Conservation (phyloP, 2,329 filamentous ascomycete genomes). For the Nothophoma quercina region DNA sequence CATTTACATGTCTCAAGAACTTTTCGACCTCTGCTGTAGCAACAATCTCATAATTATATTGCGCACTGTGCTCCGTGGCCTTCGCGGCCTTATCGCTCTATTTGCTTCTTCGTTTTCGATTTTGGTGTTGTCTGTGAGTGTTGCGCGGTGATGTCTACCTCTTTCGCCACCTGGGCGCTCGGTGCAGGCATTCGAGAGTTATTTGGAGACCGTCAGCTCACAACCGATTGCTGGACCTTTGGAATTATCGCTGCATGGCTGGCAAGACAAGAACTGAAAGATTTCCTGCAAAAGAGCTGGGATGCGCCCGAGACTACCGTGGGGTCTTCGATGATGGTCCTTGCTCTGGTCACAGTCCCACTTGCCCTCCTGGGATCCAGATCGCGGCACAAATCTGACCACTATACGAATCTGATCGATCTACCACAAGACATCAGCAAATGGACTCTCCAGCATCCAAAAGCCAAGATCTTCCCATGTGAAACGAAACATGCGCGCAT, state of each 20-base stretch:
- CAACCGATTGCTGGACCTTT: constrained; percentile 30
- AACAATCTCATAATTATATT: constrained; percentile 7
- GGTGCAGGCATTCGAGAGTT: constrained; percentile 25
- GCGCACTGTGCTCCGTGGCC: constrained; percentile 6
- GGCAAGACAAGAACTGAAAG: constrained; percentile 16
- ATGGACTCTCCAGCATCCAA: constrained; percentile 30
- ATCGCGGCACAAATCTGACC: not conserved
- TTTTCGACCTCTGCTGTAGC: constrained; percentile 10
- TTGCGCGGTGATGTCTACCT: constrained; percentile 21
- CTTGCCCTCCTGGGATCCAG: constrained; percentile 22
- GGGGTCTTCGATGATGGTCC: constrained; percentile 5
- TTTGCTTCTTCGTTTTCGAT: constrained; percentile 1
- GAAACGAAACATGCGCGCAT: constrained; percentile 70
- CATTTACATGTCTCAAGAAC: constrained; percentile 12
- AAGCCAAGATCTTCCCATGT: constrained; percentile 66
- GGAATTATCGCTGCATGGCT: constrained; percentile 17
- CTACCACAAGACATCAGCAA: constrained; percentile 5
- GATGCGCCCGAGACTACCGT: constrained; percentile 8
- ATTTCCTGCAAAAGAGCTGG: constrained; percentile 19
- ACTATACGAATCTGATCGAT: not conserved
- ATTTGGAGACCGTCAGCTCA: constrained; percentile 29
- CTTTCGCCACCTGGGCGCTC: constrained; percentile 31
- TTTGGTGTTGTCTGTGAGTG: constrained; percentile 3
- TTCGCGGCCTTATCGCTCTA: not conserved
- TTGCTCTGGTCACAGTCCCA: constrained; percentile 16